phyloP scores from a whole-genome alignment of 2,329 filamentous ascomycete species.

The Bipolaris oryzae region DNA sequence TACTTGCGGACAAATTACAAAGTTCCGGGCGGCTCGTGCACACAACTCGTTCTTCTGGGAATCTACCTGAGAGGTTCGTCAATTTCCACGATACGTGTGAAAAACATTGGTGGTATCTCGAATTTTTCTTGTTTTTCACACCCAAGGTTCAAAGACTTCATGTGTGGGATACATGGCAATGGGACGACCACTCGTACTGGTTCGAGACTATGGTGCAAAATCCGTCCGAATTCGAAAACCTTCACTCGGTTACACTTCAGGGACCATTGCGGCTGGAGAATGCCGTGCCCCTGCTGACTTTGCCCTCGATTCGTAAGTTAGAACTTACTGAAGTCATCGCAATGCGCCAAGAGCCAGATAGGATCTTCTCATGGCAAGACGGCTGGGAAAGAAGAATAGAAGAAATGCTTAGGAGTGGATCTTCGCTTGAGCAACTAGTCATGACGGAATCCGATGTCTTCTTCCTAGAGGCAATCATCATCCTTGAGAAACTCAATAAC shows the following conservation, averaged over 20 bases:
- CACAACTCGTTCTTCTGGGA: background rate
- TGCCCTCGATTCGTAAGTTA: conserved; percentile 11
- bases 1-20: conserved; percentile 3
- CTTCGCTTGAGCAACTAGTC: conserved; percentile 6
- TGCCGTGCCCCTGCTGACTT: conserved; percentile 13
- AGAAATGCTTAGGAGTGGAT: conserved; percentile 1
- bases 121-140: conserved; percentile 16
- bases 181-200: conserved; percentile 18
- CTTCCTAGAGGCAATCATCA: background rate
- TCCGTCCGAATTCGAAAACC: conserved; percentile 3
- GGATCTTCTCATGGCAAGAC: conserved; percentile 1
- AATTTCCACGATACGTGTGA: background rate
- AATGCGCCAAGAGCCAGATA: conserved; percentile 9
- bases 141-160: conserved; percentile 9
- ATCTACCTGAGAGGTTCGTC: conserved; percentile 6
- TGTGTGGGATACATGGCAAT: conserved; percentile 11
- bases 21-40: background rate
- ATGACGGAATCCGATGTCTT: conserved; percentile 6
- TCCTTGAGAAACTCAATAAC: conserved; percentile 2
- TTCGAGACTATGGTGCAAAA: conserved; percentile 6
- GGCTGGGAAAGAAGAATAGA: background rate
- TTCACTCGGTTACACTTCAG: conserved; percentile 7
- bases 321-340: conserved; percentile 1
- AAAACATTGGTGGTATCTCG: conserved; percentile 19
- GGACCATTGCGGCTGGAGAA: conserved; percentile 17